A percentile compares a stretch with the other conserved stretches of the same genome.
Evolutionary conservation across 768 basidiomycete genomes (phyloP).

Genomic region (Xerocomellus intermedius): DNA sequence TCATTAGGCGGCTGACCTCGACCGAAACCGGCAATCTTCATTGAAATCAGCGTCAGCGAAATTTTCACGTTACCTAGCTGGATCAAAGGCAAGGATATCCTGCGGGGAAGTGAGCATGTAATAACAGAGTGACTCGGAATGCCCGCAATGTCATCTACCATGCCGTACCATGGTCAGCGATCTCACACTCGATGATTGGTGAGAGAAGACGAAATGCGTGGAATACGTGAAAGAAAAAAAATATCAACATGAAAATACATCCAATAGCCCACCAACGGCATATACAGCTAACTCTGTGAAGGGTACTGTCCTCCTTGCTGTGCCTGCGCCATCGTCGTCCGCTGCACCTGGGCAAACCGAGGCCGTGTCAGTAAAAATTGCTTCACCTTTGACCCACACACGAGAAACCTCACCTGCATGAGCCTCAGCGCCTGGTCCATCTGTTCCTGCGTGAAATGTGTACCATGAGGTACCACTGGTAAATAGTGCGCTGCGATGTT

Average conservation of each 20-base stretch:
- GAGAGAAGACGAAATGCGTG: slow-evolving; percentile 1
- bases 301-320: slow-evolving; percentile 34
- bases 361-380: neutral
- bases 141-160: neutral
- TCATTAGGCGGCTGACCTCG: neutral
- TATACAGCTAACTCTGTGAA: slow-evolving; percentile 28
- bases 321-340: slow-evolving; percentile 27
- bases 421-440: slow-evolving; percentile 43
- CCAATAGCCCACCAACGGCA: slow-evolving; percentile 9
- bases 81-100: neutral
- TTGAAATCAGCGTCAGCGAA: neutral
- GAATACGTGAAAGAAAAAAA: slow-evolving; percentile 5
- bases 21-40: neutral
- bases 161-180: neutral
- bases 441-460: slow-evolving; percentile 47
- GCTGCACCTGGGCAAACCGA: slow-evolving; percentile 10
- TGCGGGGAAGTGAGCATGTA: neutral
- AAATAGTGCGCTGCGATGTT: slow-evolving; percentile 40
- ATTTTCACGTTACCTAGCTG: neutral
- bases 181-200: slow-evolving; percentile 2
- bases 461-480: slow-evolving; percentile 34
- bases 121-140: neutral
- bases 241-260: slow-evolving; percentile 18
- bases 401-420: slow-evolving; percentile 31
- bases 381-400: neutral